Percentiles rank a stretch among this genome's conserved stretches.
These are phyloP conservation scores for Blattamonas nauphoetae DNA, from an alignment of 78 protist genomes.

Conservation along the genomic window DNA sequence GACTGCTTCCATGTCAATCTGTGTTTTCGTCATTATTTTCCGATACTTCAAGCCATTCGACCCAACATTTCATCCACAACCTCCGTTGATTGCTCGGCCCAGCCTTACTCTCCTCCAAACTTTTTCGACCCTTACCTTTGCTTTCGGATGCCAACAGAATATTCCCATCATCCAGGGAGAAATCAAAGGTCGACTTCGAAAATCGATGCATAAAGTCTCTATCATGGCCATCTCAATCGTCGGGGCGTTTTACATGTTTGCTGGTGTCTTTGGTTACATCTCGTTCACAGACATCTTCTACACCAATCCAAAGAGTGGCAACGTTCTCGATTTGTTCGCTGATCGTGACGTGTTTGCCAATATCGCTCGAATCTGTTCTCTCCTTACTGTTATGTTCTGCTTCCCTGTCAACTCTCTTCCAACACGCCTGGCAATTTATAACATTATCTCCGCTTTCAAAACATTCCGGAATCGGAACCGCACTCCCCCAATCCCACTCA, in stretches of 20 bases:
- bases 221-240: not conserved
- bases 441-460: not conserved
- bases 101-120: not conserved
- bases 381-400: not conserved
- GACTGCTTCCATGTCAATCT: not conserved
- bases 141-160: conserved; percentile 1
- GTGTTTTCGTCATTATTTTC: not conserved
- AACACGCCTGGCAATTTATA: not conserved
- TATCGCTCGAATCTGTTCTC: not conserved
- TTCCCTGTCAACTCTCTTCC: not conserved
- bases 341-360: not conserved
- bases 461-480: not conserved
- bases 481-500: not conserved
- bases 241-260: not conserved
- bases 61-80: not conserved
- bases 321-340: not conserved
- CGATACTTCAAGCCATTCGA: conserved; percentile 6
- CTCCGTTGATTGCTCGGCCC: not conserved
- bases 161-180: not conserved
- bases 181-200: not conserved
- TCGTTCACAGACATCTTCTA: not conserved
- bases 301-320: not conserved
- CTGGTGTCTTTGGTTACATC: not conserved
- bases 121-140: not conserved
- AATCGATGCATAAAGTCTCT: not conserved